Base-by-base conservation (phyloP, 768 basidiomycete species). In the Lactarius deliciosus region DNA sequence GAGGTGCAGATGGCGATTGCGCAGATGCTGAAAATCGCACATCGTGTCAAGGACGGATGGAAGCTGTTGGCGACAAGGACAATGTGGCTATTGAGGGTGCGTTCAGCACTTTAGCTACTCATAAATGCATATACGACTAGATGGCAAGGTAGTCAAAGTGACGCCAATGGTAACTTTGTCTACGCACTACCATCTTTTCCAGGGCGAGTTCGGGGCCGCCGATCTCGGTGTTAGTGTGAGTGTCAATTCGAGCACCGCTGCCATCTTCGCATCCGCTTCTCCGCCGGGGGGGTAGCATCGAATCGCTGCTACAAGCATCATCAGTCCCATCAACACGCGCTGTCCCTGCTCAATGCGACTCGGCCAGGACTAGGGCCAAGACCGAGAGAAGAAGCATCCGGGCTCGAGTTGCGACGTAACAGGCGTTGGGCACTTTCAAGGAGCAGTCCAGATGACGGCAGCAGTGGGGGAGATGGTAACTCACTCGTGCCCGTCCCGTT, bases 271-370 rank as follows among this genome's bases (percentile, higher is more conserved):
- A 7, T n/a, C 47, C 1, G 16, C 61, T 34, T 47, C n/a, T 18
- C 36, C 60, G 5, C 28, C 45, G 0, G 22, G n/a, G n/a, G 3
- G 40, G 79, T 2, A 60, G 79, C 62, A 73, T 80, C 61, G 84
- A 85, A 63, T 74, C 79, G 1, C 68, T 82, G 18, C 77, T 81
- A 5, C 81, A 82, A 61, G 79, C 22, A 7, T 53, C 13, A 7
- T 53, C 50, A 15, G 0, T 53, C 25, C 50, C 50, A 25, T 3
- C 22, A 53, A 13, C 30, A 30, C 58, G 20, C 20, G 67, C 86
- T 89, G 69, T 82, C 79, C 63, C 89, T 81, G 53, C 89, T 80
- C 45, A 86, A 73, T 73, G 86, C 76, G 54, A 85, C 80, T 64
- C 82, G 80, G 25, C 64, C 36, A 3, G 62, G 36, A 77, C 69